A percentile compares a stretch with the other conserved stretches of the same genome.
Conservation (phyloP, 257 asterid genomes). For the Petunia axillaris region DNA sequence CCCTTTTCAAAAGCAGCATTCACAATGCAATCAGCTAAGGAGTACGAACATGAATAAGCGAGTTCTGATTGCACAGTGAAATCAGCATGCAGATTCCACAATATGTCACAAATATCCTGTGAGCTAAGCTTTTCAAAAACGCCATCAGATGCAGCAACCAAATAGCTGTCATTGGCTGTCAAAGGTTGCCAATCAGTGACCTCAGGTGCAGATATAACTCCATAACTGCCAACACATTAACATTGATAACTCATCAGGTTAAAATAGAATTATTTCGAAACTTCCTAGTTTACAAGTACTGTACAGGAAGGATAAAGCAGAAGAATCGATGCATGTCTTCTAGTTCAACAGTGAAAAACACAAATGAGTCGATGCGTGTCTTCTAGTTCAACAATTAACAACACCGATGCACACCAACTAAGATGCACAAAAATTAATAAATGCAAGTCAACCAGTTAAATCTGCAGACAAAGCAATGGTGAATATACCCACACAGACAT, state of each 20-base stretch:
- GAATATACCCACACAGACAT: background rate
- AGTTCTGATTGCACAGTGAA: conserved; percentile 43
- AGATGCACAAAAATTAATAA: conserved; percentile 11
- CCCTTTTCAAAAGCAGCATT: conserved; percentile 82
- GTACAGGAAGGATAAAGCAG: background rate
- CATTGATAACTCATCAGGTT: conserved; percentile 29
- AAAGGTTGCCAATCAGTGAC: conserved; percentile 94
- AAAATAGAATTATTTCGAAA: background rate
- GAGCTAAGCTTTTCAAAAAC: conserved; percentile 82
- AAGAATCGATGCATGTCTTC: conserved; percentile 3
- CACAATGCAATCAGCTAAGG: conserved; percentile 86
- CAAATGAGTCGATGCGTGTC: background rate
- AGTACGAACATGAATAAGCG: conserved; percentile 59
- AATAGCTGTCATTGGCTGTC: conserved; percentile 77
- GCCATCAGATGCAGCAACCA: conserved; percentile 94
- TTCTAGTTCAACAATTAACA: background rate
- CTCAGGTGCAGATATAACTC: conserved; percentile 95
- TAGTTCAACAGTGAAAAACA: background rate
- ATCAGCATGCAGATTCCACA: conserved; percentile 68
- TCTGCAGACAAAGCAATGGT: background rate
- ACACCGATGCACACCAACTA: background rate
- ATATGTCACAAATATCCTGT: conserved; percentile 84
- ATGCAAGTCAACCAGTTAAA: conserved; percentile 16
- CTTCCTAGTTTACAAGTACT: conserved; percentile 17
- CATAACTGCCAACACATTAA: conserved; percentile 64